These are phyloP conservation scores for Rutidosis leptorrhynchoides DNA, from an alignment of 129 eudicot genomes.

Conservation along the genomic window DNA sequence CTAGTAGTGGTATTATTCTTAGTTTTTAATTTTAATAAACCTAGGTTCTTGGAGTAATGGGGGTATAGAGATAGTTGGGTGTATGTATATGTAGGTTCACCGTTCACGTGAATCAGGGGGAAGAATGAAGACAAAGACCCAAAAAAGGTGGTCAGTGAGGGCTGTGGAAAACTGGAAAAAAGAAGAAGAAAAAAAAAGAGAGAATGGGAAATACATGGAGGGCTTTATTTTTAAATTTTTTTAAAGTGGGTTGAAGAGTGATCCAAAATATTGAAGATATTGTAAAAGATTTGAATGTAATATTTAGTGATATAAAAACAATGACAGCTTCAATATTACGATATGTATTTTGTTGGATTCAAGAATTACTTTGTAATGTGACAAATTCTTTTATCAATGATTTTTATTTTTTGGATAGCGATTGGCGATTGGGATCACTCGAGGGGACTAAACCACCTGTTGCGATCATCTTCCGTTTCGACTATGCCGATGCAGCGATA, in stretches of 20 bases:
- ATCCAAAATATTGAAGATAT: conserved; percentile 24
- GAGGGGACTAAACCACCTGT: too few relatives aligned
- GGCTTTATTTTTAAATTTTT: background rate
- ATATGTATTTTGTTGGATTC: too few relatives aligned
- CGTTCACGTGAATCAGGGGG: conserved; percentile 59
- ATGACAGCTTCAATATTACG: too few relatives aligned
- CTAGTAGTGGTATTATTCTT: background rate
- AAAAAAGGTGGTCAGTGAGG: conserved; percentile 28
- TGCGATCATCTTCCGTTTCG: too few relatives aligned
- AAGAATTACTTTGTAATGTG: too few relatives aligned
- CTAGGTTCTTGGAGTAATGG: conserved; percentile 32
- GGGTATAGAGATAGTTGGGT: conserved; percentile 12
- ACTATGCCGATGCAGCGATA: too few relatives aligned
- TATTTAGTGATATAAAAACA: background rate
- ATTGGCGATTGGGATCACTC: too few relatives aligned
- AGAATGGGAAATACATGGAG: background rate
- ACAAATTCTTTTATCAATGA: too few relatives aligned
- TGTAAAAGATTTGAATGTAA: conserved; percentile 5
- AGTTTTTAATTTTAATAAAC: conserved; percentile 10
- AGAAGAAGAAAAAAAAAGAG: conserved; percentile 11
- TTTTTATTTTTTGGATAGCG: too few relatives aligned
- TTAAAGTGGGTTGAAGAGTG: conserved; percentile 10
- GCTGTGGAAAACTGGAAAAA: conserved; percentile 14
- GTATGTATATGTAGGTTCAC: conserved; percentile 40
- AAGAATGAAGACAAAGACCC: conserved; percentile 54